These are phyloP conservation scores for Paramecium primaurelia DNA, from an alignment of 73 alveolate species.

Conservation along the genomic window DNA sequence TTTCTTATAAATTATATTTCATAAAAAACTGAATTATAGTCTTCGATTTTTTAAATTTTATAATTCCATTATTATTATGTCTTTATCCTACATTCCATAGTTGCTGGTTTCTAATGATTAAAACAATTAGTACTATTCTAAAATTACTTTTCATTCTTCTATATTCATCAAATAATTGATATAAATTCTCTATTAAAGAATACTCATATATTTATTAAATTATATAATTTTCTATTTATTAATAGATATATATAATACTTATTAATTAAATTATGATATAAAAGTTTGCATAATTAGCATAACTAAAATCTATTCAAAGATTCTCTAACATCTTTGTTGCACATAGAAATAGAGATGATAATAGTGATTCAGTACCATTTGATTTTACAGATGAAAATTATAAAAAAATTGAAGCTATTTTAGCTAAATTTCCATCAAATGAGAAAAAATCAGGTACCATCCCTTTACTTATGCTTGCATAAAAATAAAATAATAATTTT, in stretches of 20 bases:
- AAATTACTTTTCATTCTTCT: not conserved
- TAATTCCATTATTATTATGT: not conserved
- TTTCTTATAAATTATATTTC: not conserved
- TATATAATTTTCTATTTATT: not conserved
- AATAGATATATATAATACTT: not conserved
- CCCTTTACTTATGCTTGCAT: slow-evolving; percentile 75
- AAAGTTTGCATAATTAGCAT: not conserved
- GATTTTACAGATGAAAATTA: slow-evolving; percentile 85
- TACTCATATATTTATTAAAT: too few relatives aligned
- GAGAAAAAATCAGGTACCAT: slow-evolving; percentile 81
- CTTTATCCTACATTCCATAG: not conserved
- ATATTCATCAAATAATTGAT: too few relatives aligned
- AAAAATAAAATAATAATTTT: slow-evolving; percentile 80
- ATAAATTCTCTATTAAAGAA: not conserved
- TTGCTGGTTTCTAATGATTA: not conserved
- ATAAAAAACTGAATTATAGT: not conserved
- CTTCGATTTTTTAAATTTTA: slow-evolving; percentile 11
- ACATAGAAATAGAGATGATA: slow-evolving; percentile 61
- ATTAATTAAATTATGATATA: slow-evolving; percentile 1
- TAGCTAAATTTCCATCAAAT: slow-evolving; percentile 78
- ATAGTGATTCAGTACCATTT: slow-evolving; percentile 79
- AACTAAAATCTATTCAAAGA: not conserved
- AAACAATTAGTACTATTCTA: not conserved
- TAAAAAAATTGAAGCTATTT: slow-evolving; percentile 68
- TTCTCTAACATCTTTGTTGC: slow-evolving; percentile 28